Evolutionary conservation across 805 yeast genomes (phyloP), one percentile per base, ranked within the genome.

Genomic region (Starmerella tilneyi): DNA sequence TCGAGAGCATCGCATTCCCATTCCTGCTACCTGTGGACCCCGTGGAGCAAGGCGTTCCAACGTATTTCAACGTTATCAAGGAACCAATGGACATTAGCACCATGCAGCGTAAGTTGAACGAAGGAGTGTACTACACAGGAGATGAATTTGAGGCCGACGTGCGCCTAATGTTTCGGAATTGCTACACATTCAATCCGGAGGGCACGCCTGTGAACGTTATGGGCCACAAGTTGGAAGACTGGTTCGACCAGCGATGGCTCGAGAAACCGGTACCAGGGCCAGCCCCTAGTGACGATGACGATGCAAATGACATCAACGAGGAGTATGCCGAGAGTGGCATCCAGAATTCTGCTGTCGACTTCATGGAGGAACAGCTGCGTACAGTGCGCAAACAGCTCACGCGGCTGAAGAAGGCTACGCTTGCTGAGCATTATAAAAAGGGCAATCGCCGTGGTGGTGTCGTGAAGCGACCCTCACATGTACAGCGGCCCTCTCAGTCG

Each of bases 71-170:
- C 56, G 69, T 84, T 46, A 80, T 92, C 47, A 85, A 84, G 63
- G 75, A 78, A 56, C 98, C 98, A 48, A 92, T 92, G 97, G 98
- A 92, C 64, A 71, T 92, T 54, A 78, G 89, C 26, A 85, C 96
- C 0, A 74, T 89, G 46, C 80, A 79, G 56, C 73, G 76, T 47
- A 89, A 88, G 61, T 70, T 85, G 53, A 76, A 79, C 49, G 85
- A 84, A 63, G 88, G 88, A 63, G 83, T 82, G 56, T 92, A 92
- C 62, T 89, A 83, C 59, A 78, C 79, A 45, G 92, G 86, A 16
- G 94, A 83, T 49, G 88, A 84, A 51, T 86, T 89, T 60, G 94
- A 81, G 60, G 66, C 64, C 34, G 98, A 92, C 60, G 75, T 89
- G 29, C 72, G 84, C 46, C 72, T 86, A 49, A 83, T 92, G 47